Evolutionary conservation across 2,329 filamentous ascomycete genomes (phyloP).

Genomic region (Stemphylium beticola): DNA sequence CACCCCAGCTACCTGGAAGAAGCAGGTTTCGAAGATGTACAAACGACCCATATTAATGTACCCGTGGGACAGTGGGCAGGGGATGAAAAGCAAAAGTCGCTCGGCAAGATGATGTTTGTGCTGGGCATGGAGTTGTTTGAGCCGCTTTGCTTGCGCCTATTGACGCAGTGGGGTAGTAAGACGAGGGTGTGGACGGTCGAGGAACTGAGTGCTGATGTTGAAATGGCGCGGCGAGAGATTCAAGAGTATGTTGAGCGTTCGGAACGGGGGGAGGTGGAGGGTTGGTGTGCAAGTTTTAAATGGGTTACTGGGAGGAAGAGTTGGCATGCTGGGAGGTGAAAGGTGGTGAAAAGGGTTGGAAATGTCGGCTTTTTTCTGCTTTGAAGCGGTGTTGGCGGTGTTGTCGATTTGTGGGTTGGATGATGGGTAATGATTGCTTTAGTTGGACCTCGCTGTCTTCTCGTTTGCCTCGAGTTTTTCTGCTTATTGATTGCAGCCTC

Average conservation of each 20-base stretch:
- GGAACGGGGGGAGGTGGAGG: constrained; percentile 34
- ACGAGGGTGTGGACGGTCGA: constrained; percentile 37
- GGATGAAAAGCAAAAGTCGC: constrained; percentile 38
- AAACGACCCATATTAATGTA: constrained; percentile 48
- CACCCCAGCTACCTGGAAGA: constrained; percentile 47
- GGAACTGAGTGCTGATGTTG: constrained; percentile 32
- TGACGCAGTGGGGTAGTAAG: constrained; percentile 39
- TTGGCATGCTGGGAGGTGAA: constrained; percentile 21
- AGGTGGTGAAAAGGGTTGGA: background rate
- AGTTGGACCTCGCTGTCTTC: no score
- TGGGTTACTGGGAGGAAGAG: constrained; percentile 45
- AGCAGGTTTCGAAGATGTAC: constrained; percentile 54
- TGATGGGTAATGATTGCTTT: no score
- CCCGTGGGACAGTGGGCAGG: constrained; percentile 44
- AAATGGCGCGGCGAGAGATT: constrained; percentile 35
- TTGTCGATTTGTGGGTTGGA: background rate
- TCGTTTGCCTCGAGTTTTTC: no score
- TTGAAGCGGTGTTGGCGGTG: background rate
- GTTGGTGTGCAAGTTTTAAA: constrained; percentile 46
- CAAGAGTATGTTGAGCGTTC: constrained; percentile 32
- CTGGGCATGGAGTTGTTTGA: constrained; percentile 44
- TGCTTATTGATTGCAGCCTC: no score
- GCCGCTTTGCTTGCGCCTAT: constrained; percentile 30
- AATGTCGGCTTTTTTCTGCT: background rate
- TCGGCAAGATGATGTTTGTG: constrained; percentile 46